These are phyloP conservation scores for Davidsoniella australis DNA, from an alignment of 2,329 filamentous ascomycete genomes.

Conservation along the genomic window DNA sequence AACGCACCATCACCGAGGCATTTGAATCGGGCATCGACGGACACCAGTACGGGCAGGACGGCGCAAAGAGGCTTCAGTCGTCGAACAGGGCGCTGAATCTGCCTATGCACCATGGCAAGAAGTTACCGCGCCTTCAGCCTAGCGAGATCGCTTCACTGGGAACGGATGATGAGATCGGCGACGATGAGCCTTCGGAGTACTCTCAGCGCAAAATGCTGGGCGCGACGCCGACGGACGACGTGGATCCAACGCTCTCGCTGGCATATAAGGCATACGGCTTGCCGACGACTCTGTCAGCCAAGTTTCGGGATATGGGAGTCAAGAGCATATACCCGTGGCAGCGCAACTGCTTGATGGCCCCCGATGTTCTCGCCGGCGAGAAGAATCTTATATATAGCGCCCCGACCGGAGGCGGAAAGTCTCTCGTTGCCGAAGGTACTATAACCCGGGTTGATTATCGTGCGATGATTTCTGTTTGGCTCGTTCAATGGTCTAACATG, in stretches of 20 bases:
- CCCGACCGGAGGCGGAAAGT: constrained; percentile 64
- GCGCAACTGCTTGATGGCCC: constrained; percentile 52
- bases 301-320: constrained; percentile 51
- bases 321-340: constrained; percentile 65
- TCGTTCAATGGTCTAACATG: constrained; percentile 4
- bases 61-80: neutral
- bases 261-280: constrained; percentile 47
- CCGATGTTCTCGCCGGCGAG: constrained; percentile 45
- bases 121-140: constrained; percentile 20
- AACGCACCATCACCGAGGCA: constrained; percentile 8
- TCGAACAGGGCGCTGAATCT: neutral
- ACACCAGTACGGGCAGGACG: neutral
- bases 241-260: constrained; percentile 41
- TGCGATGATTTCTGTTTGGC: neutral
- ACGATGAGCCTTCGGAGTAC: constrained; percentile 27
- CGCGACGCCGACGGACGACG: constrained; percentile 34
- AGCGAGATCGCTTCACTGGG: constrained; percentile 28
- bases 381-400: constrained; percentile 65
- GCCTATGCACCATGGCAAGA: neutral
- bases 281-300: constrained; percentile 40
- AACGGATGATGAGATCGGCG: constrained; percentile 5
- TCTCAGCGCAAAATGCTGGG: constrained; percentile 35
- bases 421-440: constrained; percentile 47
- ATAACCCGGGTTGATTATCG: neutral
- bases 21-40: constrained; percentile 2